Evolutionary conservation across 2,329 filamentous ascomycete genomes (phyloP).

Genomic region (Camptophora hylomeconis): DNA sequence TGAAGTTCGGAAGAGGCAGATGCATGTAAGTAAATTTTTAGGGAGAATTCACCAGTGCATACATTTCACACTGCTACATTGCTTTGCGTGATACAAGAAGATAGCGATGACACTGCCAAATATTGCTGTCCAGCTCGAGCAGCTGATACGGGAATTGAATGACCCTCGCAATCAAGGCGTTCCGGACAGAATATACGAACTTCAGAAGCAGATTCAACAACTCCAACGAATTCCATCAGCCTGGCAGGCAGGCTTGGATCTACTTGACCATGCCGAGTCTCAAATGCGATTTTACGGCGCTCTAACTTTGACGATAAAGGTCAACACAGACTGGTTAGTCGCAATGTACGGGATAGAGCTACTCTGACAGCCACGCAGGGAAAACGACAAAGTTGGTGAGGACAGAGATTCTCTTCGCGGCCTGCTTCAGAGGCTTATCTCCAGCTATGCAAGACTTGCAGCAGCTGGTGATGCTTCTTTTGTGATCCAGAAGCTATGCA

Average conservation of each 20-base stretch:
- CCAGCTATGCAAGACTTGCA: slow-evolving; percentile 29
- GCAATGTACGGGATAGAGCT: slow-evolving; percentile 2
- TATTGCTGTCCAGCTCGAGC: no score
- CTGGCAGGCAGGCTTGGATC: slow-evolving; percentile 70
- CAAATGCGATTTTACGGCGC: slow-evolving; percentile 86
- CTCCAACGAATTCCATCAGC: slow-evolving; percentile 69
- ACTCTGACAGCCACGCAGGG: slow-evolving; percentile 7
- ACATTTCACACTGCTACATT: no score
- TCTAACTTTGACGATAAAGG: slow-evolving; percentile 82
- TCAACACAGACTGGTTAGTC: slow-evolving; percentile 71
- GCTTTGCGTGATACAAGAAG: no score
- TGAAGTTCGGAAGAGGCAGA: no score
- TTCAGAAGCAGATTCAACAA: slow-evolving; percentile 63
- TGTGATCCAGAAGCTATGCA: slow-evolving; percentile 34
- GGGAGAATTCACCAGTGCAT: no score
- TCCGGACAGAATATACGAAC: slow-evolving; percentile 23
- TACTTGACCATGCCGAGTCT: slow-evolving; percentile 55
- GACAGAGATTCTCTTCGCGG: slow-evolving; percentile 19
- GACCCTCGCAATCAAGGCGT: slow-evolving; percentile 13
- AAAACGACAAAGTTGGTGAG: slow-evolving; percentile 22
- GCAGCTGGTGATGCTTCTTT: slow-evolving; percentile 25
- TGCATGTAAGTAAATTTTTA: no score
- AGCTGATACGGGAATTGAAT: slow-evolving; percentile 14
- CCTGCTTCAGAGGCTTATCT: slow-evolving; percentile 29
- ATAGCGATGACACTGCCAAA: no score